Percentiles rank a stretch among this genome's conserved stretches.
phyloP scores from a whole-genome alignment of 306 rosid species.

The Glycine latifolia region DNA sequence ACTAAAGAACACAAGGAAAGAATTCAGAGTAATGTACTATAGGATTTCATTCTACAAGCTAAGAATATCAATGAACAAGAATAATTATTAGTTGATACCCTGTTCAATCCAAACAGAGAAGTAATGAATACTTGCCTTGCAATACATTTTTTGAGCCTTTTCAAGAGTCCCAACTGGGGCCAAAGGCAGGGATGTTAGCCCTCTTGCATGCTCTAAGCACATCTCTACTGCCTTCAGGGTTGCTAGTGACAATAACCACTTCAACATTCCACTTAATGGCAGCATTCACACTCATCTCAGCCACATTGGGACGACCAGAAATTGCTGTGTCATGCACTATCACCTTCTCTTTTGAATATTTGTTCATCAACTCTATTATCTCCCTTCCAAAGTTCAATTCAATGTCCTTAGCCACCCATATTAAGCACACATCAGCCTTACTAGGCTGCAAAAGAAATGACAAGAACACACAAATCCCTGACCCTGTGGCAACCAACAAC shows the following conservation, averaged over 20 bases:
- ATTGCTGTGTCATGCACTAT: constrained; percentile 71
- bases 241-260: constrained; percentile 77
- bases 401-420: constrained; percentile 82
- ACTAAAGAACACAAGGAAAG: neutral
- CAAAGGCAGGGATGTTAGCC: constrained; percentile 58
- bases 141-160: constrained; percentile 19
- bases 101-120: constrained; percentile 32
- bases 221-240: constrained; percentile 76
- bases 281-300: constrained; percentile 61
- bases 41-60: neutral
- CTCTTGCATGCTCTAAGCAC: constrained; percentile 61
- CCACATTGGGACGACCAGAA: constrained; percentile 70
- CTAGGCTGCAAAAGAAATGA: constrained; percentile 68
- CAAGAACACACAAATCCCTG: constrained; percentile 76
- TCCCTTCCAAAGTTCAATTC: constrained; percentile 70
- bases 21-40: no score
- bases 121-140: constrained; percentile 34
- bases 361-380: constrained; percentile 54
- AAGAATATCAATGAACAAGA: constrained; percentile 1
- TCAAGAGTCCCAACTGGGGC: constrained; percentile 64
- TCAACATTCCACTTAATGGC: constrained; percentile 64
- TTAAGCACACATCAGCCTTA: constrained; percentile 54
- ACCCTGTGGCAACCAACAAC: constrained; percentile 75
- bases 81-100: constrained; percentile 6
- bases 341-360: constrained; percentile 57